Evolutionary conservation across 1,284 basidiomycete species (phyloP), one percentile per base, ranked within the genome.

Genomic region (Fomitiporia mediterranea): DNA sequence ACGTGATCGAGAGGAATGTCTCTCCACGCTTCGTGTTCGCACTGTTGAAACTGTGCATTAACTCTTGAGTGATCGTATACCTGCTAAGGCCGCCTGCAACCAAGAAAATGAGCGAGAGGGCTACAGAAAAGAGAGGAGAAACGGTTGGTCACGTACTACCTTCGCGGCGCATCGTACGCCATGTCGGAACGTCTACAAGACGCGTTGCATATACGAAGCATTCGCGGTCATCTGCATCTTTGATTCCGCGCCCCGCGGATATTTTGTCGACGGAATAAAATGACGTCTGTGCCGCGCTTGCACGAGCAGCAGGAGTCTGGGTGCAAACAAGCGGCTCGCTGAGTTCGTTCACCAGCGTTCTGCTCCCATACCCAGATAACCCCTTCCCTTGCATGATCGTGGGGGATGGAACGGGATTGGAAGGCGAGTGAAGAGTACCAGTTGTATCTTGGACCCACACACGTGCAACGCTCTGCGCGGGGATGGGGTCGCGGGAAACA

Each of bases 401-500:
- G 2, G n/a, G 21, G 21, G 7, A 3, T n/a, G 27, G 30, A 15
- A 21, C 8, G 4, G 21, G 13, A 4, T 5, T 34, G 21, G 34
- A 34, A 15, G 46, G n/a, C 23, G 9, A 28, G 32, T 23, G 43
- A 44, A 11, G 25, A 21, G n/a, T n/a, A 46, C 13, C 6, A 46
- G 43, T 11, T 46, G 9, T 30, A 17, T 30, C 25, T 5, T 46
- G 25, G 37, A 43, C 37, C 28, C 53, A 54, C 5, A 58, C 52
- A 4, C 34, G 53, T n/a, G 52, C 49, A 17, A 59, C 25, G 23
- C 47, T 51, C 28, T 43, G 49, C n/a, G 57, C 57, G 15, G 47
- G 48, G 19, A 59, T 55, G 15, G 57, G 57, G 28, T 55, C 57
- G 25, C 57, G 53, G 13, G 57, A 42, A 21, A 53, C 17, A 54